These are phyloP conservation scores for Colletotrichum falcatum DNA, from an alignment of 2,329 filamentous ascomycete genomes.

Conservation along the genomic window DNA sequence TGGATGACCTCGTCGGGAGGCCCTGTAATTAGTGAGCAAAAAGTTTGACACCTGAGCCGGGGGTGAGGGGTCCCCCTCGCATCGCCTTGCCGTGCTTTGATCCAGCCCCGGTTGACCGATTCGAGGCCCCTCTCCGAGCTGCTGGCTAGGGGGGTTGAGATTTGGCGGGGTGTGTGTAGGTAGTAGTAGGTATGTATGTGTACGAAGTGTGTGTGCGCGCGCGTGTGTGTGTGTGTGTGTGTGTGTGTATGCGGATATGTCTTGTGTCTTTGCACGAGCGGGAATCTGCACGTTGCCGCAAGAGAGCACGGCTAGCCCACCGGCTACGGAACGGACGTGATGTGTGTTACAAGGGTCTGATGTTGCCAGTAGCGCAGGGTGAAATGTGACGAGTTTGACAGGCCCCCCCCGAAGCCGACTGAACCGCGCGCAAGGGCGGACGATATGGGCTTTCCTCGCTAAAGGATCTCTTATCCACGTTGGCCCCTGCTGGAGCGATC, in stretches of 20 bases:
- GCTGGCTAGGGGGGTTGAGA: slow-evolving; percentile 41
- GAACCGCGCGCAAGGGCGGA: slow-evolving; percentile 29
- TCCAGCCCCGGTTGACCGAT: slow-evolving; percentile 35
- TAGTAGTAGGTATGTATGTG: no score
- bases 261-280: slow-evolving; percentile 32
- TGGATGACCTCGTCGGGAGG: slow-evolving; percentile 28
- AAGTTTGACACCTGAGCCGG: slow-evolving; percentile 16
- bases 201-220: not conserved
- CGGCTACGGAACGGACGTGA: slow-evolving; percentile 36
- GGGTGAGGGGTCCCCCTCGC: not conserved
- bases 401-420: slow-evolving; percentile 23
- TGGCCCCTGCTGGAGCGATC: slow-evolving; percentile 1
- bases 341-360: slow-evolving; percentile 30
- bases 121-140: slow-evolving; percentile 40
- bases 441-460: slow-evolving; percentile 11
- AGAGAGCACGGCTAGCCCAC: slow-evolving; percentile 39
- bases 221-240: not conserved
- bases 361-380: slow-evolving; percentile 17
- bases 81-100: slow-evolving; percentile 21
- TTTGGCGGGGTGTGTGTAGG: slow-evolving; percentile 22
- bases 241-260: not conserved
- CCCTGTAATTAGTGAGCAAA: slow-evolving; percentile 15
- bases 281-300: slow-evolving; percentile 43
- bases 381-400: slow-evolving; percentile 38
- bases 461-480: slow-evolving; percentile 6